Evolutionary conservation across 148 eudicot species (phyloP), one percentile per base, ranked within the genome.

Genomic region (Camellia granthamiana): DNA sequence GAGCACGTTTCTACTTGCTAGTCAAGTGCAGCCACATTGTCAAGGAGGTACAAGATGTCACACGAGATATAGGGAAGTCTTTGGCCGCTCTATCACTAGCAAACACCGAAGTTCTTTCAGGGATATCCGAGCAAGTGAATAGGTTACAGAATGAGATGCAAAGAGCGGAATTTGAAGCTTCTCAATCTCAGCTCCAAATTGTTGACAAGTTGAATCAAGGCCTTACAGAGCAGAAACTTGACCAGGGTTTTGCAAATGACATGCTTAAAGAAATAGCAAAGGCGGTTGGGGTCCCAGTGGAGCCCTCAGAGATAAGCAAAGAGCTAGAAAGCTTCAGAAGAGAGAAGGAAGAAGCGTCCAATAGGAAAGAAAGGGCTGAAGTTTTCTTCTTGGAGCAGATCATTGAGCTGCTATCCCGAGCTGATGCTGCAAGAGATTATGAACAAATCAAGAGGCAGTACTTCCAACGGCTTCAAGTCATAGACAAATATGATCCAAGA

Each of bases 341-440:
- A 63, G 88, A 86, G 59, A 83, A 77, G 79, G 84, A 81, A 77
- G 89, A 84, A 77, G 87, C 87, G 16, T 85, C 38, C 15, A 68
- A 69, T 46, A 59, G 85, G 75, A 87, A 84, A 84, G 89, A 84
- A 71, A 76, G 81, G 73, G 89, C 87, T 23, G 89, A 87, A 74
- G 87, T 77, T 30, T 77, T 81, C 51, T 79, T 87, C 42, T 63
- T 84, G 74, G 83, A 82, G 47, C 85, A 84, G 77, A 83, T 87
- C 44, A 87, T 87, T 44, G 89, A 80, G 81, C 69, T 87, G 72
- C 83, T 87, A 42, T 87, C 87, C 1, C 80, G 76, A 14, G 89
- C 89, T 46, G 89, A 87, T 79, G 87, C 89, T 73, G 89, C 89
- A 14, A 77, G 85, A 66, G 83, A 84, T 73, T 87, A 82, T 43